These are phyloP conservation scores for Krasilnikovozyma curviuscula DNA, from an alignment of 768 basidiomycete species.

Conservation along the genomic window DNA sequence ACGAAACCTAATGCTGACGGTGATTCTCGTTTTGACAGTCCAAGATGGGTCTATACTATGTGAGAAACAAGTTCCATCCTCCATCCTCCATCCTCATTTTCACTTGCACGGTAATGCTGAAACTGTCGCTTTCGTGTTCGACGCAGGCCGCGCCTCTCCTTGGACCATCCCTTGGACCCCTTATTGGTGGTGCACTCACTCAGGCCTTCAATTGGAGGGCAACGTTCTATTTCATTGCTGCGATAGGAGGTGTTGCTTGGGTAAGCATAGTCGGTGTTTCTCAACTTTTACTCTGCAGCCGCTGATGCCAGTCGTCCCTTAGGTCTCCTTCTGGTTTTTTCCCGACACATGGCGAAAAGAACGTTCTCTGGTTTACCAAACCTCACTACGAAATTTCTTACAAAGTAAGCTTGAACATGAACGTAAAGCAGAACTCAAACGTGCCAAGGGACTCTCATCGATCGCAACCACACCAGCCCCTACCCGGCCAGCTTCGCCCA, in stretches of 20 bases:
- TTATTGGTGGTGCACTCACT: slow-evolving; percentile 36
- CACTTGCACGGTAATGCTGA: no score
- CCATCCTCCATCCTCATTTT: slow-evolving; percentile 14
- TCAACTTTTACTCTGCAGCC: no score
- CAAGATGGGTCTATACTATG: slow-evolving; percentile 67
- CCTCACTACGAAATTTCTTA: no score
- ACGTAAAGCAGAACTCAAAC: slow-evolving; percentile 17
- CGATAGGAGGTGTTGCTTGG: slow-evolving; percentile 39
- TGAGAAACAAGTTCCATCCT: no score
- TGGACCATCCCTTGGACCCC: background rate
- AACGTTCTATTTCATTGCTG: slow-evolving; percentile 62
- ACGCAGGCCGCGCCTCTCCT: background rate
- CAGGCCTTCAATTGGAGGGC: slow-evolving; percentile 56
- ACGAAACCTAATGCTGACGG: no score
- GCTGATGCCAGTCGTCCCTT: slow-evolving; percentile 32
- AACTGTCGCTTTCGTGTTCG: no score
- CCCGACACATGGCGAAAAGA: slow-evolving; percentile 13
- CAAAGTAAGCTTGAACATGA: slow-evolving; percentile 16
- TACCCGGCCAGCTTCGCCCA: slow-evolving; percentile 12
- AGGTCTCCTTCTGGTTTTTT: slow-evolving; percentile 7
- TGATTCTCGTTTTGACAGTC: no score
- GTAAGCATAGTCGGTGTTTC: no score
- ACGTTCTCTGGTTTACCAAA: slow-evolving; percentile 61
- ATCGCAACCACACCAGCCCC: slow-evolving; percentile 17
- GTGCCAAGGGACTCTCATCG: slow-evolving; percentile 14